Evolutionary conservation across 176 grass and related monocot species (phyloP), one percentile per base, ranked within the genome.

Genomic region (Rhynchospora pubera): DNA sequence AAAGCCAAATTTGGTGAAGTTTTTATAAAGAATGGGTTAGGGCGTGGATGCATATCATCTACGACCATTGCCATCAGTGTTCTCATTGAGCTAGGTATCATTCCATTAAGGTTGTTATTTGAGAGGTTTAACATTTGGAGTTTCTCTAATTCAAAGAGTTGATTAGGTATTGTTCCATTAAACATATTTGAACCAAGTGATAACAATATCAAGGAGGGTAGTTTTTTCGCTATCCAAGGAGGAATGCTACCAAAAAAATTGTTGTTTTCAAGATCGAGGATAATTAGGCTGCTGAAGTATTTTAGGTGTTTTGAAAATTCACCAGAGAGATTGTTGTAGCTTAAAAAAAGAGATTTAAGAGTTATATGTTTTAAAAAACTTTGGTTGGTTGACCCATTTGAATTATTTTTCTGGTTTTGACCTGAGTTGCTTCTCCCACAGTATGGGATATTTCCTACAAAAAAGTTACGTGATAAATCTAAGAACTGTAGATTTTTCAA

Each of bases 191-290:
- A 87, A 5, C 60, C 21, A 7, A 86, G 7, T 4, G 48, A 24
- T 19, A 89, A 32, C 1, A 86, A 24, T 5, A 9, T 39, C 6
- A 89, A 43, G 2, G 21, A 51, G 13, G 60, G 13, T 12, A 83
- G 16, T 8, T 57, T 71, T 2, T 58, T 15, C 3, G 13, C 66
- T 34, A 86, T 52, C 79, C 82, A 86, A 28, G 19, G 6, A 11
- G 84, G 88, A 15, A 89, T 47, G 23, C 10, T 53, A 0, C 80
- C 80, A 32, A 19, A 68, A 52, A 86, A 73, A 7, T 65, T 78
- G n/a, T 86, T 89, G 11, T 57, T 52, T 3, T 50, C 50, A 34
- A 89, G 79, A 55, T 86, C 53, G 62, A 89, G 88, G 44, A 57
- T 53, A 15, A 52, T 14, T 18, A 89, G 14, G 18, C 11, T 2